A percentile compares a stretch with the other conserved stretches of the same genome.
phyloP scores from a whole-genome alignment of 2,329 filamentous ascomycete species.

The Stemphylium beticola region DNA sequence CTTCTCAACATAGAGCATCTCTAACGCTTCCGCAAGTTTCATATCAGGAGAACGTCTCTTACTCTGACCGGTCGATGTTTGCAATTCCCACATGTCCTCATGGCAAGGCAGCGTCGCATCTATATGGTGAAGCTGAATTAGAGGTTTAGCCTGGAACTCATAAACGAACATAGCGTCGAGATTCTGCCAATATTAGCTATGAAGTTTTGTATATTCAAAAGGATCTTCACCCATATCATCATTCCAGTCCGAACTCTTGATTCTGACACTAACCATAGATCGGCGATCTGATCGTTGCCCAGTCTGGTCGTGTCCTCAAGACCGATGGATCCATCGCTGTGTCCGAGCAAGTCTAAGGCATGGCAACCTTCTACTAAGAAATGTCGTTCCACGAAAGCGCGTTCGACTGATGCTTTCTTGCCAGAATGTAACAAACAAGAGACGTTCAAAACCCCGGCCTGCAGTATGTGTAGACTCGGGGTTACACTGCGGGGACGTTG shows the following conservation, averaged over 20 bases:
- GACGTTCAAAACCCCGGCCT: slow-evolving; percentile 18
- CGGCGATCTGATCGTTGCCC: background rate
- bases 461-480: slow-evolving; percentile 5
- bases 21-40: slow-evolving; percentile 41
- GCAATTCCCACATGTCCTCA: slow-evolving; percentile 17
- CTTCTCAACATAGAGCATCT: slow-evolving; percentile 59
- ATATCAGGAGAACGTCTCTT: background rate
- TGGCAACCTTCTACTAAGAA: slow-evolving; percentile 12
- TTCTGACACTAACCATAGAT: slow-evolving; percentile 4
- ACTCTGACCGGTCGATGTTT: background rate
- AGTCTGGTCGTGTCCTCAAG: background rate
- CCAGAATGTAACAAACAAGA: slow-evolving; percentile 18
- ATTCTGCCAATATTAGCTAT: background rate
- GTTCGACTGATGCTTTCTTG: slow-evolving; percentile 6
- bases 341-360: slow-evolving; percentile 4
- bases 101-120: slow-evolving; percentile 11
- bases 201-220: background rate
- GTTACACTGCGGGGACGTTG: background rate
- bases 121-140: slow-evolving; percentile 15
- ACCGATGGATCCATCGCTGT: background rate
- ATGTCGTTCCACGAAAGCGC: slow-evolving; percentile 2
- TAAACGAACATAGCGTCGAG: slow-evolving; percentile 15
- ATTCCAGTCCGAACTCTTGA: slow-evolving; percentile 10
- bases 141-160: slow-evolving; percentile 15
- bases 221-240: slow-evolving; percentile 12